Conservation (phyloP, 257 asterid species). For the Rhazya stricta region DNA sequence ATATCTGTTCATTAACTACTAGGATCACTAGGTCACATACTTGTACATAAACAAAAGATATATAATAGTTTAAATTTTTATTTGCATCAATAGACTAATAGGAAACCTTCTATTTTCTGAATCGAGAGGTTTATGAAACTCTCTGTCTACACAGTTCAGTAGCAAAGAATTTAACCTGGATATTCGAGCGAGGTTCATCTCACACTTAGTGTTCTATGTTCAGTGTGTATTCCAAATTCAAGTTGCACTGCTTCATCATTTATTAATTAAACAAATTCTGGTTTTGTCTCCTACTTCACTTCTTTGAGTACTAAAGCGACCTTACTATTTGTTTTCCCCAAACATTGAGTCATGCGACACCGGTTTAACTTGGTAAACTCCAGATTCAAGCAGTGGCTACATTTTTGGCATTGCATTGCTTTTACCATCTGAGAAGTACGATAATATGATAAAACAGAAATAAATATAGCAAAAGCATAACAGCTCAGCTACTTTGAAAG, state of each 20-base stretch:
- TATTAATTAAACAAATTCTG: not conserved
- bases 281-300: not conserved
- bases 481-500: not conserved
- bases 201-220: not conserved
- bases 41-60: not conserved
- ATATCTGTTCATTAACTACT: too few relatives aligned
- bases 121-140: not conserved
- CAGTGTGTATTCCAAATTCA: not conserved
- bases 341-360: not conserved
- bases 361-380: not conserved
- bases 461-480: too few relatives aligned
- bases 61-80: too few relatives aligned
- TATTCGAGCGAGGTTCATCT: not conserved
- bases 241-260: not conserved
- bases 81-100: not conserved
- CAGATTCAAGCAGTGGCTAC: not conserved
- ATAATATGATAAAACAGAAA: not conserved
- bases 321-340: not conserved
- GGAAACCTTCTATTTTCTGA: too few relatives aligned
- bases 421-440: not conserved
- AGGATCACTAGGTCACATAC: not conserved
- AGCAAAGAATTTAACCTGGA: not conserved
- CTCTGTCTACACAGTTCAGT: not conserved
- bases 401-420: not conserved
- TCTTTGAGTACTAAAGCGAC: not conserved